A percentile compares a stretch with the other conserved stretches of the same genome.
Conservation (phyloP, 345 rosid genomes). For the Moringa oleifera region DNA sequence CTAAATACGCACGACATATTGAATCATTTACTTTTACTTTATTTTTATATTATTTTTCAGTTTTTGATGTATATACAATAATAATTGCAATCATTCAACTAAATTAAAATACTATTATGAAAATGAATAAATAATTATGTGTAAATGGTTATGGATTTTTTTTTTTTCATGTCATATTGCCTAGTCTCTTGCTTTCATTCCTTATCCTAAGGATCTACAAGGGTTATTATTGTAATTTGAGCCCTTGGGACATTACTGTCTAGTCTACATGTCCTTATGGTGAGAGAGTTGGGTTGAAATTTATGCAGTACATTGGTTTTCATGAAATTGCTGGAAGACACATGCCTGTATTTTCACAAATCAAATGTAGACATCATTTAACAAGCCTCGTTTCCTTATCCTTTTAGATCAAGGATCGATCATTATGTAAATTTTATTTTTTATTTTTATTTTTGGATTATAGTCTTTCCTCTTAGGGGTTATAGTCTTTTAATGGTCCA, state of each 20-base stretch:
- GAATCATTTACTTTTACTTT: too few species aligned
- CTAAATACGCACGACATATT: too few species aligned
- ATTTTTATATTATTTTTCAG: too few species aligned
- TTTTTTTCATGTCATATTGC: too few species aligned
- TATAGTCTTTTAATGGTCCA: background rate
- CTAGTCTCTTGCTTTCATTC: too few species aligned
- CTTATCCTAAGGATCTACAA: too few species aligned
- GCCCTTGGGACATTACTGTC: conserved; percentile 6
- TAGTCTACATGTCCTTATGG: conserved; percentile 10
- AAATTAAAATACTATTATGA: too few species aligned
- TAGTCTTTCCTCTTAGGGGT: background rate
- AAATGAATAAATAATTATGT: too few species aligned
- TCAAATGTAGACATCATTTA: conserved; percentile 6
- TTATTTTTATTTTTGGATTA: background rate
- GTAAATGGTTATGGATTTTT: too few species aligned
- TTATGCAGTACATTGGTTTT: conserved; percentile 5
- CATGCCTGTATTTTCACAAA: conserved; percentile 8
- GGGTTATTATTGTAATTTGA: conserved; percentile 11
- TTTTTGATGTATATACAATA: too few species aligned
- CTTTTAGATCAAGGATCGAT: conserved; percentile 54
- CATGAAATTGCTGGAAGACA: conserved; percentile 9
- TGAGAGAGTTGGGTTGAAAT: conserved; percentile 4
- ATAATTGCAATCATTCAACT: too few species aligned
- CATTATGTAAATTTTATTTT: conserved; percentile 58
- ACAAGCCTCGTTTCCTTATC: conserved; percentile 5